phyloP scores from a whole-genome alignment of 2,329 filamentous ascomycete genomes.

The Ascochyta viciae-villosae region DNA sequence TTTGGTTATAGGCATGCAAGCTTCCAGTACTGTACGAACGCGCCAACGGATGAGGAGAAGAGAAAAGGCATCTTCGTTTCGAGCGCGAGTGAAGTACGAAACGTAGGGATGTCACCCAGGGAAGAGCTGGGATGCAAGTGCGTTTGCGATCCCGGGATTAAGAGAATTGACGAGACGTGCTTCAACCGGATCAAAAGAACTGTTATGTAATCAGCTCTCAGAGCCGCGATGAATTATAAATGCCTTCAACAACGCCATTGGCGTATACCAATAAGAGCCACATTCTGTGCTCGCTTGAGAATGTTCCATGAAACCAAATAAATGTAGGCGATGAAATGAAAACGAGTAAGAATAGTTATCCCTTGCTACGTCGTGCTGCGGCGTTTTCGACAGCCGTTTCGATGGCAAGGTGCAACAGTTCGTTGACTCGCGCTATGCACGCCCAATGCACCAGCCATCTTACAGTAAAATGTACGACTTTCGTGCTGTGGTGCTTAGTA shows the following conservation, averaged over 20 bases:
- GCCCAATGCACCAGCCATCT: not conserved
- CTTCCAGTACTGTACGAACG: constrained; percentile 21
- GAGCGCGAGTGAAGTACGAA: not conserved
- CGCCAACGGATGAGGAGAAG: constrained; percentile 10
- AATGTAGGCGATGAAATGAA: too few species aligned
- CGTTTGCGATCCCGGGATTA: constrained; percentile 10
- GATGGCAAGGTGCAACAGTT: not conserved
- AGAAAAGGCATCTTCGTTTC: constrained; percentile 6
- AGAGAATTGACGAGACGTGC: constrained; percentile 2
- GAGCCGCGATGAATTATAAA: not conserved
- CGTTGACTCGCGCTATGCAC: not conserved
- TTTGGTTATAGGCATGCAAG: constrained; percentile 78
- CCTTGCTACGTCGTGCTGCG: not conserved
- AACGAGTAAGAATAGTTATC: too few species aligned
- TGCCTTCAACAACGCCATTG: not conserved
- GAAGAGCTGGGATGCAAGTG: constrained; percentile 18
- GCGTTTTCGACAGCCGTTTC: not conserved
- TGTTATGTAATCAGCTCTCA: not conserved
- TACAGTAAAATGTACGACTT: not conserved
- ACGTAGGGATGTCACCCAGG: not conserved
- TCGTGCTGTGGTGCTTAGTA: not conserved
- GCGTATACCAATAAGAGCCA: not conserved
- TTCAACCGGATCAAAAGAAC: constrained; percentile 12
- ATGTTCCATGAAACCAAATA: not conserved
- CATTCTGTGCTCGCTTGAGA: not conserved